A percentile compares a stretch with the other conserved stretches of the same genome.
Conservation (phyloP, 2,329 filamentous ascomycete genomes). For the Paecilomyces variotii region DNA sequence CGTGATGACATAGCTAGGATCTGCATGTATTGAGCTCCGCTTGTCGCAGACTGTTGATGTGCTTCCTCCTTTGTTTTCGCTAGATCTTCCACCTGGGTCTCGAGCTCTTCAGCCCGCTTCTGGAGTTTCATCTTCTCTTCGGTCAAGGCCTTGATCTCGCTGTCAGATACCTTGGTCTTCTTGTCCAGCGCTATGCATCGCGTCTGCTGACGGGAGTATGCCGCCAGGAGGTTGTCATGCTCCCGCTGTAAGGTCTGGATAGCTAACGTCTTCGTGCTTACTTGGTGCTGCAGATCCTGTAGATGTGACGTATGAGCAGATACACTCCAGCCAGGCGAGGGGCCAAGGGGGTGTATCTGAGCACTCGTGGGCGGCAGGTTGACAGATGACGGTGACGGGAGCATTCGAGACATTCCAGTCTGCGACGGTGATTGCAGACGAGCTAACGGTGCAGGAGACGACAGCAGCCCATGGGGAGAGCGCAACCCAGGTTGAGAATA, state of each 20-base stretch:
- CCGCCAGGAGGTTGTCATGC: slow-evolving; percentile 45
- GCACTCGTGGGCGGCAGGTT: slow-evolving; percentile 7
- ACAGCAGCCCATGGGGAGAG: neutral
- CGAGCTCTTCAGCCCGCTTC: slow-evolving; percentile 40
- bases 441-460: neutral
- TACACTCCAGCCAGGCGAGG: neutral
- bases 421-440: slow-evolving; percentile 10
- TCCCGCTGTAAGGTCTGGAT: slow-evolving; percentile 48
- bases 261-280: slow-evolving; percentile 46
- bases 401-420: slow-evolving; percentile 10
- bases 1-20: slow-evolving; percentile 44
- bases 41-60: slow-evolving; percentile 32
- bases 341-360: neutral
- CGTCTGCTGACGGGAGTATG: slow-evolving; percentile 43
- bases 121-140: slow-evolving; percentile 44
- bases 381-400: slow-evolving; percentile 15
- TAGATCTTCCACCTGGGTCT: slow-evolving; percentile 43
- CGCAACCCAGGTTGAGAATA: neutral
- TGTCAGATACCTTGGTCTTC: slow-evolving; percentile 44
- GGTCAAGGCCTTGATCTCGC: slow-evolving; percentile 44
- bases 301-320: slow-evolving; percentile 31
- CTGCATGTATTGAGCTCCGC: slow-evolving; percentile 43
- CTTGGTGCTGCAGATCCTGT: slow-evolving; percentile 46
- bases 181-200: slow-evolving; percentile 44
- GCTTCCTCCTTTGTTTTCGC: slow-evolving; percentile 41